Conservation (phyloP, 352 stramenopile genomes). For the Thalassiosira sp. region DNA sequence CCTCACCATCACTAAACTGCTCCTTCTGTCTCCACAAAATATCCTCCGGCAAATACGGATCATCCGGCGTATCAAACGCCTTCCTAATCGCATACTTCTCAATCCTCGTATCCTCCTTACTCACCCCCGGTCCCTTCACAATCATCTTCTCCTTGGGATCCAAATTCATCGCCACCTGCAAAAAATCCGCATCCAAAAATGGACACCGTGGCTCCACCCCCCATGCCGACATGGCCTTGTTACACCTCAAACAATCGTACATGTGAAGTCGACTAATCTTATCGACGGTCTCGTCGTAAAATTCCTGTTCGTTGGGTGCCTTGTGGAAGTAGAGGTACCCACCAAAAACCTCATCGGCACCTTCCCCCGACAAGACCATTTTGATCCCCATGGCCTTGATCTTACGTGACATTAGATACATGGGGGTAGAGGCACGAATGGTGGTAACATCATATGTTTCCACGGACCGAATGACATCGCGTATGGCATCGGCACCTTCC, state of each 20-base stretch:
- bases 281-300: constrained; percentile 94
- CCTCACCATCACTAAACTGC: constrained; percentile 96
- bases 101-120: constrained; percentile 88
- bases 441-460: constrained; percentile 99
- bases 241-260: constrained; percentile 98
- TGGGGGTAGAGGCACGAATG: constrained; percentile 97
- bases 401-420: constrained; percentile 99
- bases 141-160: constrained; percentile 98
- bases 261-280: constrained; percentile 96
- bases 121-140: constrained; percentile 70
- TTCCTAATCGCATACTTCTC: constrained; percentile 99
- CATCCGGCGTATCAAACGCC: constrained; percentile 95
- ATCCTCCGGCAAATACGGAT: constrained; percentile 95
- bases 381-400: constrained; percentile 99
- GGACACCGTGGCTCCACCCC: constrained; percentile 96
- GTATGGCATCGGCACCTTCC: constrained; percentile 96
- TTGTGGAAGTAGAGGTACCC: constrained; percentile 99
- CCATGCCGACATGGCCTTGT: constrained; percentile 98
- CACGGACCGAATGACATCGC: constrained; percentile 95
- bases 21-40: constrained; percentile 99
- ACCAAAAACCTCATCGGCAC: constrained; percentile 97
- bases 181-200: constrained; percentile 97
- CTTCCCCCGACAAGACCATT: constrained; percentile 98
- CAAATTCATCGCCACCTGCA: constrained; percentile 98
- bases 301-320: constrained; percentile 90